Base-by-base conservation (phyloP, 1,284 basidiomycete species). In the Sanguinoderma infundibulare region DNA sequence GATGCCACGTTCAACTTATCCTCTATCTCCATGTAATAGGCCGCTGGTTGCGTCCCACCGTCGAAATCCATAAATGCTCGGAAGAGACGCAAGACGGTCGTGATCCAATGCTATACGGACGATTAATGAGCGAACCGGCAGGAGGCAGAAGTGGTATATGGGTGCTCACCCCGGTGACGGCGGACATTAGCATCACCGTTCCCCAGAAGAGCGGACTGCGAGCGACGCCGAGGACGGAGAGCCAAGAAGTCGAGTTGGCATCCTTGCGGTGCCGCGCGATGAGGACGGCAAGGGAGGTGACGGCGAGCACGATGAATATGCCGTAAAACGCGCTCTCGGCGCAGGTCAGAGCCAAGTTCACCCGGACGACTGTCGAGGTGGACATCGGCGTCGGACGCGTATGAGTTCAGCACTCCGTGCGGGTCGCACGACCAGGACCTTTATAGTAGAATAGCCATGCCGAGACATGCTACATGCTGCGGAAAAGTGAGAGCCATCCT, bases 101-200 rank as follows among this genome's bases (percentile, higher is more conserved):
- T 35, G 20, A 65, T 42, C 66, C 66, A 67, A 39, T 67, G 66
- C 66, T n/a, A n/a, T 67, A 28, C 15, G 17, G 40, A 5, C 40
- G 14, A 10, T 30, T n/a, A 9, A 54, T 39, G 5, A n/a, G n/a
- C 20, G 26, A 22, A 3, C 6, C 15, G n/a, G 17, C 20, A 5
- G 7, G 17, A 15, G 7, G 28, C 20, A 1, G 14, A 2, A 42
- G 40, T 20, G 2, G n/a, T 17, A 17, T n/a, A 42, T 42, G 8
- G 12, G n/a, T n/a, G 35, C 55, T 49, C 44, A 56, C 55, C 46
- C 30, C 55, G 34, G 17, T 55, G 42, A 55, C 44, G 9, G 54
- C 47, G 24, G 47, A 30, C n/a, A 55, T 42, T 7, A 55, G 34
- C 32, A 49, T 34, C 9, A 55, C 32, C 10, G 54, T 55, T 12